A percentile compares a stretch with the other conserved stretches of the same genome.
Evolutionary conservation across 139 green algal genomes (phyloP).

Genomic region (Astrephomene gubernaculifera): DNA sequence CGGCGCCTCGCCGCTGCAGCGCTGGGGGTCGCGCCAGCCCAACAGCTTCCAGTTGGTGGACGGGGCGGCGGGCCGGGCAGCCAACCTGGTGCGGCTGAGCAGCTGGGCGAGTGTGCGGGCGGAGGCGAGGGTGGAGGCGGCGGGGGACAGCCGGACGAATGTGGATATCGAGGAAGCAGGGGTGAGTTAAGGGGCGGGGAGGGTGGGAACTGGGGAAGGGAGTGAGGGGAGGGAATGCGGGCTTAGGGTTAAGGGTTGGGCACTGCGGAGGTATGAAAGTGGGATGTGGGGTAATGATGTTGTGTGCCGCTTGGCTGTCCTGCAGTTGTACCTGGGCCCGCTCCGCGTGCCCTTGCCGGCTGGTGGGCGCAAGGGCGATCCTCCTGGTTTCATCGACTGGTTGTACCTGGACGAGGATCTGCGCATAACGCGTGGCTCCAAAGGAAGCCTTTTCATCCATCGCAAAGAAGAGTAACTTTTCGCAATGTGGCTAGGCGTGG

Average conservation of each 20-base stretch:
- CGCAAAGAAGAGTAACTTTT: slow-evolving; percentile 36
- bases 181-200: background rate
- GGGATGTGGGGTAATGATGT: background rate
- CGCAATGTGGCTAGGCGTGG: no score
- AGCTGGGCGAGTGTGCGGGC: slow-evolving; percentile 63
- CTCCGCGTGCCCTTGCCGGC: slow-evolving; percentile 50
- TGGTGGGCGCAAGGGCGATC: background rate
- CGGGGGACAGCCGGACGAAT: slow-evolving; percentile 54
- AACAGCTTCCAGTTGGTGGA: slow-evolving; percentile 66
- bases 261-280: background rate
- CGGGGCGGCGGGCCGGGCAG: slow-evolving; percentile 54
- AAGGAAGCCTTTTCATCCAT: slow-evolving; percentile 76
- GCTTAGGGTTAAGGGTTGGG: background rate
- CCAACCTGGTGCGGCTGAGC: slow-evolving; percentile 79
- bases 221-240: background rate
- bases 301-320: background rate
- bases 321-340: slow-evolving; percentile 58
- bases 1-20: slow-evolving; percentile 76
- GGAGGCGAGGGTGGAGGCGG: slow-evolving; percentile 56
- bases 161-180: slow-evolving; percentile 60
- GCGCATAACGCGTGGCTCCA: slow-evolving; percentile 76
- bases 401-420: slow-evolving; percentile 83
- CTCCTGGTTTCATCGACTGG: slow-evolving; percentile 82
- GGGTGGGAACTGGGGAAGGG: background rate
- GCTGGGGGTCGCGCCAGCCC: slow-evolving; percentile 52